Percentiles rank a stretch among this genome's conserved stretches.
These are phyloP conservation scores for Metschnikowia noctiluminum DNA, from an alignment of 805 yeast species.

Conservation along the genomic window DNA sequence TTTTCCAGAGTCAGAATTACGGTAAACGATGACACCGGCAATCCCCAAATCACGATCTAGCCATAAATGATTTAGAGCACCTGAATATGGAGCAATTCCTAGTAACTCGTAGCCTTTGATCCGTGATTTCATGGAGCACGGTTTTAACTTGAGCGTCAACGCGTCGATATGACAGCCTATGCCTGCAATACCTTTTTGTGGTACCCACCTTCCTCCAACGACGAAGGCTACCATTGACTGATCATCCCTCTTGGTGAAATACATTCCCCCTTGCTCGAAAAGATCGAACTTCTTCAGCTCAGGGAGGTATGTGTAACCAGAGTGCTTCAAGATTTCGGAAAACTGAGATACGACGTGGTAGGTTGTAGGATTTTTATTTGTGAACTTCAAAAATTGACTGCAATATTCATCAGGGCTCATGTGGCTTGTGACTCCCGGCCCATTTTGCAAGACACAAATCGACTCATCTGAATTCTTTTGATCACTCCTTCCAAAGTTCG, in stretches of 20 bases:
- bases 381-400: constrained; percentile 27
- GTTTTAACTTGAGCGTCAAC: constrained; percentile 34
- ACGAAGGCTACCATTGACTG: constrained; percentile 35
- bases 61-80: constrained; percentile 34
- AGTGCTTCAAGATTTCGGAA: constrained; percentile 18
- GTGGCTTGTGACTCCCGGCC: background rate
- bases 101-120: constrained; percentile 34
- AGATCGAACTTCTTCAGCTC: constrained; percentile 20
- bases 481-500: background rate
- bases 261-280: constrained; percentile 19
- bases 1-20: constrained; percentile 19
- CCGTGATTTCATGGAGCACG: constrained; percentile 20
- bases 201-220: constrained; percentile 37
- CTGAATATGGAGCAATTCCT: constrained; percentile 42
- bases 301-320: constrained; percentile 28
- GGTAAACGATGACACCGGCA: constrained; percentile 35
- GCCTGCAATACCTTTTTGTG: constrained; percentile 25
- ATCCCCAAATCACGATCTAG: constrained; percentile 42
- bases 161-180: constrained; percentile 39
- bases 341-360: constrained; percentile 33
- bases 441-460: no score
- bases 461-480: background rate
- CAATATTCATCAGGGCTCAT: constrained; percentile 18
- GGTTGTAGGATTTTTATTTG: constrained; percentile 41
- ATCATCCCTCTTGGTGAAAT: constrained; percentile 31